Evolutionary conservation across 352 stramenopile species (phyloP), one percentile per base, ranked within the genome.

Genomic region (Phytophthora sansomeana): DNA sequence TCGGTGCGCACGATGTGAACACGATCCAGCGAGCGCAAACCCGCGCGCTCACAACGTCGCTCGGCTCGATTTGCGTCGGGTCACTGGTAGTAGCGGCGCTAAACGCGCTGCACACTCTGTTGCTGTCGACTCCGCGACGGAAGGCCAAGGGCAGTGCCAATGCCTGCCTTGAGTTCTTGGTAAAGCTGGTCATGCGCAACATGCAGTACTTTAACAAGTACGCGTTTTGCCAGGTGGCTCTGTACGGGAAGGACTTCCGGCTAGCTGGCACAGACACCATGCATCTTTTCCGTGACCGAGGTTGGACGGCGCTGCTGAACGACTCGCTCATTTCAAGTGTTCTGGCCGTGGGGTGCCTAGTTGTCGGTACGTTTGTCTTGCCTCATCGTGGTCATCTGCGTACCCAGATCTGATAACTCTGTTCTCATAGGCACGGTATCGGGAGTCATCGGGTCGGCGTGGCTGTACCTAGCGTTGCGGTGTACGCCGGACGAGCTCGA

Each of bases 131-230:
- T 6, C 80, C 80, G 11, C 82, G 88, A 8, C 85, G 85, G 44
- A 92, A 93, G 61, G 65, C 76, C 6, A 77, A 74, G 26, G 73
- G 78, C 6, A 90, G 80, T 42, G 70, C 81, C 2, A 96, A 96
- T 47, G 87, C 85, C 28, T 96, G 83, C 33, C 70, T 96, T n/a
- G 87, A 94, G 55, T 96, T 86, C 57, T 67, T 96, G 33, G 80
- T 93, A 39, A 75, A 77, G 52, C 59, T 92, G 30, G 80, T 93
- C 13, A 81, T 82, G 43, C 80, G 79, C 44, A 92, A 93, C 58
- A 77, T 92, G 63, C 70, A 89, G 52, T 89, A 91, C 38, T 96
- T 93, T 55, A 96, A 96, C 78, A 96, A 96, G 67, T 96, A 87
- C 61, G 88, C 88, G 4, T 95, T 94, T 56, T 94, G 86, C 49